Conservation (phyloP, 2,329 filamentous ascomycete species). For the Dactylonectria macrodidyma region DNA sequence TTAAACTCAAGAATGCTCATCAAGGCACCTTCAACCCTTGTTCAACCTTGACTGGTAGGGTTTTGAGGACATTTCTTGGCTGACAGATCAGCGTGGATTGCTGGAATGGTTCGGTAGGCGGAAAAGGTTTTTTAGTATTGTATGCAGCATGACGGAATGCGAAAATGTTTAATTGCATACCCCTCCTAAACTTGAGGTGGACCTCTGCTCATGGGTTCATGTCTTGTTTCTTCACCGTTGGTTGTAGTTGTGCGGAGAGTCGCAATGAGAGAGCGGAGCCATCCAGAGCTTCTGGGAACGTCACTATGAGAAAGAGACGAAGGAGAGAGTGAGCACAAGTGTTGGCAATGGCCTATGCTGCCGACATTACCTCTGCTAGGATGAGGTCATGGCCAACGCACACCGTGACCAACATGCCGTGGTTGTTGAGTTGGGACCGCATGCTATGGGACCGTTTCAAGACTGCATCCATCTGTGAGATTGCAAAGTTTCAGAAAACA, state of each 20-base stretch:
- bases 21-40: background rate
- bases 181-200: background rate
- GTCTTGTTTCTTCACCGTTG: background rate
- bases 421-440: background rate
- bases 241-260: slow-evolving; percentile 5
- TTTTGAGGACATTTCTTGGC: slow-evolving; percentile 16
- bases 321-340: background rate
- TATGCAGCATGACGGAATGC: slow-evolving; percentile 44
- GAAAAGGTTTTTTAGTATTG: slow-evolving; percentile 31
- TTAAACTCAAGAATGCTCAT: slow-evolving; percentile 17
- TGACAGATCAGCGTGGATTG: slow-evolving; percentile 29
- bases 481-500: slow-evolving; percentile 3
- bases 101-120: slow-evolving; percentile 22
- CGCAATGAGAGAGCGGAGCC: slow-evolving; percentile 17
- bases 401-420: background rate
- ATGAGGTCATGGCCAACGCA: background rate
- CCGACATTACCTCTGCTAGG: background rate
- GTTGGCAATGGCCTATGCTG: background rate
- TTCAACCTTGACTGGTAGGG: slow-evolving; percentile 19
- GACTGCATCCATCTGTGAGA: background rate
- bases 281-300: background rate
- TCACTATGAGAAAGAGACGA: background rate
- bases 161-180: slow-evolving; percentile 40
- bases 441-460: background rate
- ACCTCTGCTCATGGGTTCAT: background rate